Percentiles rank a stretch among this genome's conserved stretches.
These are phyloP conservation scores for Fusarium chaquense DNA, from an alignment of 2,329 filamentous ascomycete species.

Conservation along the genomic window DNA sequence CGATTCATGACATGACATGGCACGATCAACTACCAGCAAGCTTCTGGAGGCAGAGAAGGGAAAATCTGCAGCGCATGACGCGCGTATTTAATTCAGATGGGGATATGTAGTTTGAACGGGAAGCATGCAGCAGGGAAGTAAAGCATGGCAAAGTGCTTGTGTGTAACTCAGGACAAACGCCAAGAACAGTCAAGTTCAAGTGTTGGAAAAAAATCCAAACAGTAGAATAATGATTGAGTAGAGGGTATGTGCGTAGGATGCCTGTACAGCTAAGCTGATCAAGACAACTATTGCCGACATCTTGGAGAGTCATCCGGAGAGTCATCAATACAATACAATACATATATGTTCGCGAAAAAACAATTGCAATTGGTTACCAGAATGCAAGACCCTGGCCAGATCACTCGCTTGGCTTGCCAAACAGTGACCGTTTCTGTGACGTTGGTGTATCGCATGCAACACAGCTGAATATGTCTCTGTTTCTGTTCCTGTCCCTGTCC, in stretches of 20 bases:
- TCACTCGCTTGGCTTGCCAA: constrained; percentile 46
- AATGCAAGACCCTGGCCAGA: constrained; percentile 29
- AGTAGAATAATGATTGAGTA: not conserved
- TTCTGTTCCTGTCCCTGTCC: not conserved
- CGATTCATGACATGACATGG: constrained; percentile 15
- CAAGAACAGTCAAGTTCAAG: not conserved
- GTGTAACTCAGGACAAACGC: constrained; percentile 34
- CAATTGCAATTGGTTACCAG: constrained; percentile 37
- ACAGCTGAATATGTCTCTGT: constrained; percentile 14
- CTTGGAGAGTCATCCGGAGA: not conserved
- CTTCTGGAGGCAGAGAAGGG: not conserved
- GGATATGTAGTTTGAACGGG: not conserved
- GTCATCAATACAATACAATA: not conserved
- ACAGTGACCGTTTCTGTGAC: constrained; percentile 32
- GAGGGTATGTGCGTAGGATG: not conserved
- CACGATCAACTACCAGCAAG: constrained; percentile 3
- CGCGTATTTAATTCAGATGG: constrained; percentile 22
- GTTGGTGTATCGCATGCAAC: constrained; percentile 12
- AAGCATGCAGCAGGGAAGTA: constrained; percentile 10
- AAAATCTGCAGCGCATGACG: constrained; percentile 21
- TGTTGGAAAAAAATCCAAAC: not conserved
- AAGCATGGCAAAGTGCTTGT: constrained; percentile 16
- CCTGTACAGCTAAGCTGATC: not conserved
- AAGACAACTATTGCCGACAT: constrained; percentile 23
- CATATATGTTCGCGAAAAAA: constrained; percentile 32